phyloP scores from a whole-genome alignment of 345 rosid species.

The Combretum micranthum region DNA sequence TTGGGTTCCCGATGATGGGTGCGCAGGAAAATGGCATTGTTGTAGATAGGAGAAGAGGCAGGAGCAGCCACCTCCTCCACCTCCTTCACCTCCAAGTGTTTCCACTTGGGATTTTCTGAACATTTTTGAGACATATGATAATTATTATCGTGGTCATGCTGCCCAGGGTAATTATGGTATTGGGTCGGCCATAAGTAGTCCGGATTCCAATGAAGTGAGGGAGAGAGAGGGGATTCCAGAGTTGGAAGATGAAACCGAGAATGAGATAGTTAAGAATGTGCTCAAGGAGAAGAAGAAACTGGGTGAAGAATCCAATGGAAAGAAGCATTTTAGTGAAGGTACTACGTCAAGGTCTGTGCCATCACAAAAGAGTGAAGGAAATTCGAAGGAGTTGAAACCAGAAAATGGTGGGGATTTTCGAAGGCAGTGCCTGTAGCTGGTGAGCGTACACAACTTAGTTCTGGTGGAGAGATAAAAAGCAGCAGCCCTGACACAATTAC shows the following conservation, averaged over 20 bases:
- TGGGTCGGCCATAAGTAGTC: conserved; percentile 63
- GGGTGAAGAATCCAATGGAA: conserved; percentile 26
- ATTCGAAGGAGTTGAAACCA: neutral
- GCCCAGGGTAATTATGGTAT: conserved; percentile 23
- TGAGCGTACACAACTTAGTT: conserved; percentile 21
- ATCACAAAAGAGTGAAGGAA: conserved; percentile 20
- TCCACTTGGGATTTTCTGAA: conserved; percentile 82
- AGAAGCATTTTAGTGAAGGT: conserved; percentile 50
- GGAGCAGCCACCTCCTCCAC: conserved; percentile 42
- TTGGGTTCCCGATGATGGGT: conserved; percentile 35
- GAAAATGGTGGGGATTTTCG: neutral
- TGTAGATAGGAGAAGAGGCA: conserved; percentile 7
- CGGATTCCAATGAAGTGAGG: conserved; percentile 83
- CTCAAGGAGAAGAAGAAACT: conserved; percentile 26
- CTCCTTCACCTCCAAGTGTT: conserved; percentile 72
- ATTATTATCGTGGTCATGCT: conserved; percentile 25
- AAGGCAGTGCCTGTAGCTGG: conserved; percentile 7
- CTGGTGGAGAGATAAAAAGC: conserved; percentile 21
- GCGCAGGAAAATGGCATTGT: conserved; percentile 23
- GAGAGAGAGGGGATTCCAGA: conserved; percentile 96
- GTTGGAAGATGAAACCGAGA: conserved; percentile 88
- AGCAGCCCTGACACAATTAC: conserved; percentile 42
- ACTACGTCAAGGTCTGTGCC: conserved; percentile 35
- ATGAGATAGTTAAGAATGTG: conserved; percentile 40
- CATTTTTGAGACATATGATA: conserved; percentile 53